Evolutionary conservation across 164 flowering plant genomes (phyloP), one percentile per base, ranked within the genome.

Genomic region (Umbellularia californica): DNA sequence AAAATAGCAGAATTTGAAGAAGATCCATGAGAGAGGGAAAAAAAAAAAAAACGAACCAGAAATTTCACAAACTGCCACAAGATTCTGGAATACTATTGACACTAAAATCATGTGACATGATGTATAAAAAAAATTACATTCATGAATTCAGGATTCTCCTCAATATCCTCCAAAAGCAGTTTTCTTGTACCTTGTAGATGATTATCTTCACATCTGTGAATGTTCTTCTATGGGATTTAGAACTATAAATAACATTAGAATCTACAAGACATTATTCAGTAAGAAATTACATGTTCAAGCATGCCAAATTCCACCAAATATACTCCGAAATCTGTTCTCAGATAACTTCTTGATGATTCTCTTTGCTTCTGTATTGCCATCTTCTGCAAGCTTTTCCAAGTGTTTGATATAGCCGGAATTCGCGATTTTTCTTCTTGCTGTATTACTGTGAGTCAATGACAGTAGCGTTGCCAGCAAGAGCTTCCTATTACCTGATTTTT

Each of bases 331-430:
- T 79, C 87, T 85, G 78, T 83, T 88, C 11, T 84, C 80, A 33
- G 80, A 74, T 1, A 78, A 10, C 70, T 70, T 78, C 68, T 71
- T 70, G 23, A 78, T 14, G 51, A 78, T 70, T 55, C 63, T 52
- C 71, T 66, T 78, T 2, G 80, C 80, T 4, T 78, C 80, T 6
- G 68, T 51, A 47, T 83, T 87, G 23, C 89, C 94, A 10, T 80
- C 85, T 58, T 89, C 91, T 50, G 98, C 97, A 51, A 96, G 90
- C 75, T 84, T 89, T 69, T 94, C 95, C 22, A 96, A 78, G 84
- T 88, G 87, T 64, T 85, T 89, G 9, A 89, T 17, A 73, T 83
- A 85, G 13, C 88, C 91, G 35, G 98, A 92, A 76, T 72, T 81
- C 3, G 81, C 76, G 71, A 96, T 94, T 80, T 89, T 91, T 74